Evolutionary conservation across 768 basidiomycete genomes (phyloP).

Genomic region (Candolleomyces aberdarensis): DNA sequence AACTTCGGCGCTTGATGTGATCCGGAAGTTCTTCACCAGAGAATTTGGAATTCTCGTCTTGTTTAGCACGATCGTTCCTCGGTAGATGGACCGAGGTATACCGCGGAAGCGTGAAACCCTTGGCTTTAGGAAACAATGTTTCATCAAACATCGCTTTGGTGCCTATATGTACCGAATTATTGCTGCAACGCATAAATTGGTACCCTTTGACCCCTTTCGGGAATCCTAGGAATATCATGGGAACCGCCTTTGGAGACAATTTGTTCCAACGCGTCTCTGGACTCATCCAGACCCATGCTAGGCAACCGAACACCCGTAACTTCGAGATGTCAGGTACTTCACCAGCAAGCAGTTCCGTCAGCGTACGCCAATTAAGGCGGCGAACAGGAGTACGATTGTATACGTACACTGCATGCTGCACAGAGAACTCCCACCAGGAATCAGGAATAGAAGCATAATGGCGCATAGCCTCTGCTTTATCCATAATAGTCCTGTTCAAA

Average conservation of each 20-base stretch:
- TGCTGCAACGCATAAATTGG: background rate
- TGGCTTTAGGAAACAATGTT: background rate
- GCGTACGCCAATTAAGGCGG: conserved; percentile 19
- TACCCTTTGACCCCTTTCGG: background rate
- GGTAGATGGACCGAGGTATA: too few species aligned
- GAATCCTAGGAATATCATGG: conserved; percentile 19
- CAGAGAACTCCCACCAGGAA: conserved; percentile 9
- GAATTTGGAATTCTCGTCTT: too few species aligned
- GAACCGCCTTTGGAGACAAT: conserved; percentile 16
- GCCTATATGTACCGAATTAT: background rate
- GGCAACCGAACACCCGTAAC: conserved; percentile 23
- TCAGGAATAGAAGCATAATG: conserved; percentile 6
- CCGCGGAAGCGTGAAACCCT: too few species aligned
- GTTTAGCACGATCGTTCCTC: too few species aligned
- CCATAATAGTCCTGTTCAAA: conserved; percentile 7
- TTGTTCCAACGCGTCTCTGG: conserved; percentile 17
- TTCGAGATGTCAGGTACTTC: conserved; percentile 21
- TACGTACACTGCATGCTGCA: conserved; percentile 23
- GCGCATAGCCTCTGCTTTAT: conserved; percentile 8
- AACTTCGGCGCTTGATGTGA: too few species aligned
- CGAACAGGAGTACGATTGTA: conserved; percentile 24
- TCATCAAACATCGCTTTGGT: conserved; percentile 2
- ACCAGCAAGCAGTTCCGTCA: conserved; percentile 17
- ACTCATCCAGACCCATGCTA: conserved; percentile 15
- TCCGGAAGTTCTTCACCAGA: too few species aligned